Percentiles rank a stretch among this genome's conserved stretches.
Conservation (phyloP, 2,329 filamentous ascomycete genomes). For the Daldinia eschscholtzii region DNA sequence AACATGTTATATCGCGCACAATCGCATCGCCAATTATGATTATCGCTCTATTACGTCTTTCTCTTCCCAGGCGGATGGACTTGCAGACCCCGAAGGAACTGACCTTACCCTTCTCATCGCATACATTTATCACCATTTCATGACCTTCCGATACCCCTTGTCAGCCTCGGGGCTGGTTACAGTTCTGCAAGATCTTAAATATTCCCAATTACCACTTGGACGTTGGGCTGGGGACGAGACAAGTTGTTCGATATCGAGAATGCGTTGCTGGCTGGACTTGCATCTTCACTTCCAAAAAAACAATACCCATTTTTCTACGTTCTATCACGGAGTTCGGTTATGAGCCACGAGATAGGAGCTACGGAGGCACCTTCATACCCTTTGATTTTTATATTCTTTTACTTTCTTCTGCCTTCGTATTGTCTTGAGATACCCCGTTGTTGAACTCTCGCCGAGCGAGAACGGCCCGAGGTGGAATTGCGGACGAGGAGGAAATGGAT, state of each 20-base stretch:
- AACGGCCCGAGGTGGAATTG: conserved; percentile 40
- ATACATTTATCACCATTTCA: conserved; percentile 31
- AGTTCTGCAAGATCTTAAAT: conserved; percentile 35
- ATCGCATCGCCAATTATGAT: conserved; percentile 19
- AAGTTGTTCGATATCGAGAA: conserved; percentile 22
- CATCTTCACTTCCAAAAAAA: conserved; percentile 38
- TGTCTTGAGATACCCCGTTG: conserved; percentile 47
- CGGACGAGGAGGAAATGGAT: conserved; percentile 26
- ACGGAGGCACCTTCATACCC: conserved; percentile 44
- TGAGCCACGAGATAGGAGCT: conserved; percentile 37
- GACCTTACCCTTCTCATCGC: conserved; percentile 38
- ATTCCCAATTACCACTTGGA: conserved; percentile 29
- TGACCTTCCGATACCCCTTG: conserved; percentile 41
- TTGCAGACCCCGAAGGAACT: conserved; percentile 39
- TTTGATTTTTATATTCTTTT: conserved; percentile 36
- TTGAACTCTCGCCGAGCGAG: conserved; percentile 45
- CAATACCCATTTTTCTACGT: conserved; percentile 34
- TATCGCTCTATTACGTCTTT: conserved; percentile 16
- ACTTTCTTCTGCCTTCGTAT: conserved; percentile 42
- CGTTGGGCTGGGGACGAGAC: conserved; percentile 30
- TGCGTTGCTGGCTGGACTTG: conserved; percentile 45
- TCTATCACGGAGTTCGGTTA: conserved; percentile 39
- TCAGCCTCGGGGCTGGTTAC: conserved; percentile 39
- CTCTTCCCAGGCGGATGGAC: conserved; percentile 24
- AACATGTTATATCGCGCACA: conserved; percentile 13